Base-by-base conservation (phyloP, 352 stramenopile genomes). In the Globisporangium okanoganense region DNA sequence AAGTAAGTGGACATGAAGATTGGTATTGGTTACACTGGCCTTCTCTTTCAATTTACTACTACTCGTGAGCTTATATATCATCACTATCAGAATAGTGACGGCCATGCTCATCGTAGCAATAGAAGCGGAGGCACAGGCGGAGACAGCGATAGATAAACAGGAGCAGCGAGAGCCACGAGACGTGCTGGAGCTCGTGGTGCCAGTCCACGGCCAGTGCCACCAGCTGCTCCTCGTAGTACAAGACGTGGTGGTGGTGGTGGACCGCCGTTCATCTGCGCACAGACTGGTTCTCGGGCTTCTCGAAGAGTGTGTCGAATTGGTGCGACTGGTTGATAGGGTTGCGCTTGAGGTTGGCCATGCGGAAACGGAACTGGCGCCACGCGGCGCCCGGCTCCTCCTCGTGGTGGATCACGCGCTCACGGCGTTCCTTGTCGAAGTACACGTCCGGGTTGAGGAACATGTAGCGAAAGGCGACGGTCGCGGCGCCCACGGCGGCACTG, bases 241-340 rank as follows among this genome's bases (percentile, higher is more conserved):
- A 40, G 35, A 43, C 14, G 13, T 43, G 13, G 13, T 38, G 33
- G 16, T 31, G 29, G 20, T 8, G 20, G 16, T 38, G 25, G 29
- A 3, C 53, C 8, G 8, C n/a, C 20, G 22, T 47, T 77, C 80
- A 86, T 81, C 77, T 78, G 61, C 77, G 73, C 57, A 85, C 62
- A 35, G 31, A 31, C 74, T 86, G 45, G 74, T 88, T 88, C 64
- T 85, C 73, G 6, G 73, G 54, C 59, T 81, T 82, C 36, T 70
- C 71, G 61, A 81, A 86, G 12, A 86, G 58, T 14, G 75, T 58
- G 64, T 88, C 76, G 64, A 82, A 86, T 60, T 81, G 72, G 29
- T 69, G 74, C n/a, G 76, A 88, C 74, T 88, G 76, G 72, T 88
- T 88, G 67, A 88, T 88, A 45, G 74, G 76, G 68, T 88, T 88